Conservation (phyloP, 352 stramenopile species). For the Phytophthora cajani region DNA sequence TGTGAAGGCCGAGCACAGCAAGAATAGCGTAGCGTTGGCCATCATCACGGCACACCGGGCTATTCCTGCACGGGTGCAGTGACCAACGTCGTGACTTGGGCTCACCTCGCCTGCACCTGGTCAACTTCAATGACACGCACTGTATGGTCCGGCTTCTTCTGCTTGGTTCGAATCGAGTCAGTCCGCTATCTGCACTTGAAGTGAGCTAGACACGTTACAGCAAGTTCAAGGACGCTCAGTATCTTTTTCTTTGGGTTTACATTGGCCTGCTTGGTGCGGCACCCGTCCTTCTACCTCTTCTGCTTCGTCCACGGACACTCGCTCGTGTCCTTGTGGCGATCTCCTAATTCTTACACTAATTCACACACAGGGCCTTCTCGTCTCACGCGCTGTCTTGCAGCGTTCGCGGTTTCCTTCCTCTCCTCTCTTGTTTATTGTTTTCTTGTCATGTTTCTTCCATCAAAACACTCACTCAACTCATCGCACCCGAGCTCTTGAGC, state of each 20-base stretch:
- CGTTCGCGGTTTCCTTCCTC: constrained; percentile 22
- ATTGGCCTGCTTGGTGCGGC: constrained; percentile 24
- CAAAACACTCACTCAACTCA: constrained; percentile 57
- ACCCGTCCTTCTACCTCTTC: constrained; percentile 12
- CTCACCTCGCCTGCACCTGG: not conserved
- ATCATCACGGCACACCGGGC: not conserved
- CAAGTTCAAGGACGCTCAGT: constrained; percentile 27
- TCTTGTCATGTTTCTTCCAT: constrained; percentile 59
- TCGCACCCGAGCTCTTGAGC: constrained; percentile 16
- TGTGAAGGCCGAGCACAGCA: constrained; percentile 3
- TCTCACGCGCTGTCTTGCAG: constrained; percentile 18
- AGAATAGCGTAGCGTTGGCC: constrained; percentile 21
- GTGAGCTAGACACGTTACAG: constrained; percentile 12
- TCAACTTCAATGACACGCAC: constrained; percentile 22
- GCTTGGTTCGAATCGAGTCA: not conserved
- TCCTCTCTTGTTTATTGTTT: constrained; percentile 43
- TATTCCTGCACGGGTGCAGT: constrained; percentile 8
- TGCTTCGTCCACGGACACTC: constrained; percentile 24
- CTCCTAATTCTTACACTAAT: constrained; percentile 36
- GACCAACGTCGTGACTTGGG: not conserved
- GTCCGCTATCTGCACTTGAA: constrained; percentile 4
- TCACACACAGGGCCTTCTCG: constrained; percentile 28
- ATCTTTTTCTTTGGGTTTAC: constrained; percentile 37
- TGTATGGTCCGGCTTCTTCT: constrained; percentile 10
- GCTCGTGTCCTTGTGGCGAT: constrained; percentile 20